phyloP scores from a whole-genome alignment of 257 asterid species.

The Hygrophila difformis region DNA sequence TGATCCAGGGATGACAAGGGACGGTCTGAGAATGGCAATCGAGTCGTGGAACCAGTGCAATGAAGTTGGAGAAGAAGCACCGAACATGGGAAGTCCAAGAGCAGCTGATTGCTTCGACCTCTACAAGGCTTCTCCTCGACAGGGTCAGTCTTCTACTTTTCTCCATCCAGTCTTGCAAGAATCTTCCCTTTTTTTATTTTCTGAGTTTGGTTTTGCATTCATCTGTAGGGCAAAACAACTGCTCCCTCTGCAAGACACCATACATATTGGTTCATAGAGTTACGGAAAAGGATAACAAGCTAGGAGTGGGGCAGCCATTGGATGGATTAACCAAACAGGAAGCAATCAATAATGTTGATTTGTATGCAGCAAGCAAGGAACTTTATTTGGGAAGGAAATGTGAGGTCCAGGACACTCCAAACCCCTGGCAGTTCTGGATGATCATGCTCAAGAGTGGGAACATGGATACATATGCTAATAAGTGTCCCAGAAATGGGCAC shows the following conservation, averaged over 20 bases:
- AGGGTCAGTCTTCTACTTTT: conserved; percentile 22
- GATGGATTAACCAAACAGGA: conserved; percentile 29
- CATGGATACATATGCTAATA: conserved; percentile 73
- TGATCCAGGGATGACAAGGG: conserved; percentile 71
- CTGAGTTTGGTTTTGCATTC: neutral
- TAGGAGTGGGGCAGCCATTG: conserved; percentile 54
- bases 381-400: conserved; percentile 58
- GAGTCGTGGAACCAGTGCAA: conserved; percentile 94
- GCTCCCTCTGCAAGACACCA: conserved; percentile 44
- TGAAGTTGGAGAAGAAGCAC: conserved; percentile 83
- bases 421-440: conserved; percentile 95
- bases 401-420: conserved; percentile 50
- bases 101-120: conserved; percentile 79
- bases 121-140: conserved; percentile 34
- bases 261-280: conserved; percentile 38
- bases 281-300: conserved; percentile 47
- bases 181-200: no score
- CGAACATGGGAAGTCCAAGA: conserved; percentile 81
- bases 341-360: conserved; percentile 33
- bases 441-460: conserved; percentile 80
- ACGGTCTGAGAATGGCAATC: conserved; percentile 63
- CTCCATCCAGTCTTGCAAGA: neutral
- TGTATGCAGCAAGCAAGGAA: conserved; percentile 62
- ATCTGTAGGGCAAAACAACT: conserved; percentile 22
- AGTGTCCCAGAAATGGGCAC: conserved; percentile 60